phyloP scores from a whole-genome alignment of 345 rosid genomes.

The Balakata baccata region DNA sequence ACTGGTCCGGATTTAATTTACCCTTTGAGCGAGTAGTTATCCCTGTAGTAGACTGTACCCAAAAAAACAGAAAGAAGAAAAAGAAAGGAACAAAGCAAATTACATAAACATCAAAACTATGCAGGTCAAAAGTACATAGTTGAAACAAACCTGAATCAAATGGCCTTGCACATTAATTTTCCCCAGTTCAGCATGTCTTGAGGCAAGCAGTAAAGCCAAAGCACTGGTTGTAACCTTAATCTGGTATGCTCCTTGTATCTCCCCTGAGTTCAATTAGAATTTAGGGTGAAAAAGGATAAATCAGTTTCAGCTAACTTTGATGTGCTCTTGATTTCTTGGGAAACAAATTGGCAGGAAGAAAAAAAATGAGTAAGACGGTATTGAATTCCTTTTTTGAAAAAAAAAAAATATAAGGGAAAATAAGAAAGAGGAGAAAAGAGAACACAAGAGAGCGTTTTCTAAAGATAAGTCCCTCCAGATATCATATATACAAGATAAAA shows the following conservation, averaged over 20 bases:
- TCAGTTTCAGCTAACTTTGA: conserved; percentile 8
- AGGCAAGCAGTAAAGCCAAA: conserved; percentile 68
- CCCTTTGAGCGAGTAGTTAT: conserved; percentile 90
- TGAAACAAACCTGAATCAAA: conserved; percentile 55
- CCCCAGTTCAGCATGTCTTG: conserved; percentile 66
- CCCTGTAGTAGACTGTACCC: conserved; percentile 55
- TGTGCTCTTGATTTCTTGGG: neutral
- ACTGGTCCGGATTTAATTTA: conserved; percentile 76
- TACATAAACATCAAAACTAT: conserved; percentile 9
- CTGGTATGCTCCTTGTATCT: conserved; percentile 82
- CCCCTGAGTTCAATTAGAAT: conserved; percentile 46
- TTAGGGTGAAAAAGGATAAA: neutral
- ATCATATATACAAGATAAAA: neutral
- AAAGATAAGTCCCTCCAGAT: neutral
- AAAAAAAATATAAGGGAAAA: too few relatives aligned
- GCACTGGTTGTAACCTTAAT: conserved; percentile 85
- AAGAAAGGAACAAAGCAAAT: conserved; percentile 8
- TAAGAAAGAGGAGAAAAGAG: neutral
- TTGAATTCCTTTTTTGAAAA: too few relatives aligned
- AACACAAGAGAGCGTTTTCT: neutral
- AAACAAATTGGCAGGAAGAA: neutral
- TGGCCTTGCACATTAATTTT: conserved; percentile 75
- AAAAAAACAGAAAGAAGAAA: too few relatives aligned
- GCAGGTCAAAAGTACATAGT: neutral
- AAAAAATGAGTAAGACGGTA: neutral